Percentiles rank a stretch among this genome's conserved stretches.
Evolutionary conservation across 2,329 filamentous ascomycete species (phyloP).

Genomic region (Fusarium coffeatum): DNA sequence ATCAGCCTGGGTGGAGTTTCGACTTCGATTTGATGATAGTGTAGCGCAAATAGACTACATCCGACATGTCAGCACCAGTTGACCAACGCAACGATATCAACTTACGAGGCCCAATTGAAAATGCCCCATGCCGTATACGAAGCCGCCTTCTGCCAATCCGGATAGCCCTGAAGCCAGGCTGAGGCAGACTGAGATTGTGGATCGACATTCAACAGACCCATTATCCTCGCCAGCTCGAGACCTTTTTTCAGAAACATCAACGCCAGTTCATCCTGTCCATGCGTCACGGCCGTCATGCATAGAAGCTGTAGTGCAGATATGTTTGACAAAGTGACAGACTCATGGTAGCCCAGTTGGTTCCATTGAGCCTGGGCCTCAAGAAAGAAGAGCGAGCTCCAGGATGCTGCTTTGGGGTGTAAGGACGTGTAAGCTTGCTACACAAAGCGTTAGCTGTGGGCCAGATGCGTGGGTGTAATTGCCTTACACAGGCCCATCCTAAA

Average conservation of each 20-base stretch:
- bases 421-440: background rate
- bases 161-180: background rate
- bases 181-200: background rate
- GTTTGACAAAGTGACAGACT: background rate
- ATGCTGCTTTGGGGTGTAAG: background rate
- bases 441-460: background rate
- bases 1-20: background rate
- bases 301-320: background rate
- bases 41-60: background rate
- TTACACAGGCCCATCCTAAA: background rate
- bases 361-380: background rate
- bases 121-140: slow-evolving; percentile 1
- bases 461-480: background rate
- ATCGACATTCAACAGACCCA: slow-evolving; percentile 1
- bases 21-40: background rate
- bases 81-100: background rate
- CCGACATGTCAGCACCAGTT: background rate
- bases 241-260: background rate
- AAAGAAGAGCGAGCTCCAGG: background rate
- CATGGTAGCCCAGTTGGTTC: background rate
- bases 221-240: background rate
- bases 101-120: background rate
- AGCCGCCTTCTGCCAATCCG: slow-evolving; percentile 2
- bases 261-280: background rate
- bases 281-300: background rate